Conservation (phyloP, 208 protist genomes). For the Leishmania lainsoni region DNA sequence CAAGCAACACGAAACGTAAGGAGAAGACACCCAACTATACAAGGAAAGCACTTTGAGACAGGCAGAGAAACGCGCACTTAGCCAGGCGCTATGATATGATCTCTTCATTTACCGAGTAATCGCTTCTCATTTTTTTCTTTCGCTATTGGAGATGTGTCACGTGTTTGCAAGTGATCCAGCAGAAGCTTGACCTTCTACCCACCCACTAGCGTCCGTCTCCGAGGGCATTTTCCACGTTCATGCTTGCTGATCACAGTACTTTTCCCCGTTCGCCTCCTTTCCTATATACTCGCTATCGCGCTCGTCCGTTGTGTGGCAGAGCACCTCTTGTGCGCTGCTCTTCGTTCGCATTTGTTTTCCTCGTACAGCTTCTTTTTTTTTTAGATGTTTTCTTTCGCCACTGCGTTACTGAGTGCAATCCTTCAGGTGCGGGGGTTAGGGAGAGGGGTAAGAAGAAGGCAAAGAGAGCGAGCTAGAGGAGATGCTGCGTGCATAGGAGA, state of each 20-base stretch:
- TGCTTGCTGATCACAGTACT: background rate
- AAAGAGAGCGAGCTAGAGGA: too few relatives aligned
- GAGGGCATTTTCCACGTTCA: background rate
- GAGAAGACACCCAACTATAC: background rate
- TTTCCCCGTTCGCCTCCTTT: background rate
- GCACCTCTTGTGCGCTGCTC: background rate
- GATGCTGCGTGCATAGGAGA: too few relatives aligned
- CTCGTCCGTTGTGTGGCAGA: background rate
- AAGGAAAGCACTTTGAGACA: background rate
- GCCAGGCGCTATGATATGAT: background rate
- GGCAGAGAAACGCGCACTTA: background rate
- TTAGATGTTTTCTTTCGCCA: background rate
- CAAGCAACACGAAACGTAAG: background rate
- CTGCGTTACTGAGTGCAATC: background rate
- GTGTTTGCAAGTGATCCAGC: background rate
- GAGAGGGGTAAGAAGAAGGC: too few relatives aligned
- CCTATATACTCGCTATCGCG: background rate
- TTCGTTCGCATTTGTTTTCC: background rate
- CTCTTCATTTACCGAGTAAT: background rate
- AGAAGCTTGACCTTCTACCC: background rate
- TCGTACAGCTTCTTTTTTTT: background rate
- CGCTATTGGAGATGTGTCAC: background rate
- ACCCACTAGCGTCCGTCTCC: background rate
- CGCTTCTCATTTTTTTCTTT: background rate
- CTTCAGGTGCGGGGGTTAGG: background rate